Base-by-base conservation (phyloP, 73 alveolate species). In the Paramecium sexaurelia region DNA sequence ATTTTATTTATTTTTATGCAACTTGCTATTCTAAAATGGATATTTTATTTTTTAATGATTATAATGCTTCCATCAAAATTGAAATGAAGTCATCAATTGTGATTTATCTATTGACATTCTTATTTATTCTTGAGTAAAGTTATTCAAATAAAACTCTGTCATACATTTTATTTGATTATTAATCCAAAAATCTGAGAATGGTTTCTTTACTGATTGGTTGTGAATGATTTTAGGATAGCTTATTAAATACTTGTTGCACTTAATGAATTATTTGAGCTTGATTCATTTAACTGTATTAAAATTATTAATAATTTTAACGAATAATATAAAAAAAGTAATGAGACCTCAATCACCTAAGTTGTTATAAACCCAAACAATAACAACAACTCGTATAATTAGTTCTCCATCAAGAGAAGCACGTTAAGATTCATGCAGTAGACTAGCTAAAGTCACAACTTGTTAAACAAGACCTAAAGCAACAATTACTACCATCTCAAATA, bases 311-410 rank as follows among this genome's bases (percentile, higher is more conserved):
- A 40, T 41, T 78, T 78, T 41, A 78, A 78, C 40, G 40, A 78
- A 78, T 78, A 71, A 71, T 51, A 51, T 17, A 15, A 51, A 51
- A 51, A 51, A 51, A 51, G 13, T 17, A n/a, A 78, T 78, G 90
- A 39, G 90, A 78, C 55, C 43, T 20, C 90, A 78, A 78, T 78
- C 90, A n/a, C 90, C 90, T 19, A 78, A 37, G 15, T 11, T 78
- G 45, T 22, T 29, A 19, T 15, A 22, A 71, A 51, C 67, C n/a
- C 17, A 51, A 51, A 71, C 90, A 3, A 26, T 41, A 20, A n/a
- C 90, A 10, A 40, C 73, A 24, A 45, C 55, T 37, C 55, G 86
- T 1, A 15, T 71, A 5, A 9, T 71, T 27, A 37, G 86, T 36
- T 71, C 86, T 3, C 73, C 75, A 5, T 1, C 55, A 3, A 39